These are phyloP conservation scores for Metschnikowia santaceciliae DNA, from an alignment of 805 yeast genomes.

Conservation along the genomic window DNA sequence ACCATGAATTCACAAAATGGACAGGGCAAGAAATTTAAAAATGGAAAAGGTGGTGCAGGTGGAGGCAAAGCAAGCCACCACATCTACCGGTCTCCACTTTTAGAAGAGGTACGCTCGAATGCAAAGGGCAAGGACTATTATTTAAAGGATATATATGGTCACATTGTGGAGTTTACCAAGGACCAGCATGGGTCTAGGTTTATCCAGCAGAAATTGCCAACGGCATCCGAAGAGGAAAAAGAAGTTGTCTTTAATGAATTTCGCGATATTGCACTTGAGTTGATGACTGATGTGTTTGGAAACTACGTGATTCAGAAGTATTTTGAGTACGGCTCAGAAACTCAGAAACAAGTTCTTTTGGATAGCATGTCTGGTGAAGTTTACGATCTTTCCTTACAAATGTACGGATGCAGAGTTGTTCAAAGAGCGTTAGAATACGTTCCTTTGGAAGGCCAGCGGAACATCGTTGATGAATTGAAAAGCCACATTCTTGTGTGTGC, in stretches of 20 bases:
- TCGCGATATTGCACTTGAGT: conserved; percentile 63
- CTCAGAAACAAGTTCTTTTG: conserved; percentile 66
- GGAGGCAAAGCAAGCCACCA: conserved; percentile 33
- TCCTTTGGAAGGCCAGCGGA: conserved; percentile 57
- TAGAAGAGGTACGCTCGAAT: conserved; percentile 80
- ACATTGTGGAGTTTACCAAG: conserved; percentile 84
- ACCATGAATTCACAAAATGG: neutral
- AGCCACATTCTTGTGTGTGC: conserved; percentile 55
- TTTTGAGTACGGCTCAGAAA: conserved; percentile 73
- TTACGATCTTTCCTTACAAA: conserved; percentile 75
- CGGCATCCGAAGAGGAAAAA: conserved; percentile 62
- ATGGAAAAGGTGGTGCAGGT: conserved; percentile 12
- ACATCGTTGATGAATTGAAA: conserved; percentile 66
- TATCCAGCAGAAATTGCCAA: conserved; percentile 81
- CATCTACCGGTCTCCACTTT: conserved; percentile 68
- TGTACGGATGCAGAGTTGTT: conserved; percentile 98
- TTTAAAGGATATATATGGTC: conserved; percentile 75
- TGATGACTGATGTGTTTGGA: conserved; percentile 97
- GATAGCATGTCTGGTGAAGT: conserved; percentile 72
- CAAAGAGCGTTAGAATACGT: conserved; percentile 87
- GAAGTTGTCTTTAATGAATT: conserved; percentile 83
- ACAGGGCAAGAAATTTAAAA: conserved; percentile 14
- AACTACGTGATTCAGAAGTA: conserved; percentile 94
- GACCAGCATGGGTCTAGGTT: conserved; percentile 98
- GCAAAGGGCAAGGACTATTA: conserved; percentile 53